Evolutionary conservation across 257 asterid species (phyloP), one percentile per base, ranked within the genome.

Genomic region (Solanum neorickii): DNA sequence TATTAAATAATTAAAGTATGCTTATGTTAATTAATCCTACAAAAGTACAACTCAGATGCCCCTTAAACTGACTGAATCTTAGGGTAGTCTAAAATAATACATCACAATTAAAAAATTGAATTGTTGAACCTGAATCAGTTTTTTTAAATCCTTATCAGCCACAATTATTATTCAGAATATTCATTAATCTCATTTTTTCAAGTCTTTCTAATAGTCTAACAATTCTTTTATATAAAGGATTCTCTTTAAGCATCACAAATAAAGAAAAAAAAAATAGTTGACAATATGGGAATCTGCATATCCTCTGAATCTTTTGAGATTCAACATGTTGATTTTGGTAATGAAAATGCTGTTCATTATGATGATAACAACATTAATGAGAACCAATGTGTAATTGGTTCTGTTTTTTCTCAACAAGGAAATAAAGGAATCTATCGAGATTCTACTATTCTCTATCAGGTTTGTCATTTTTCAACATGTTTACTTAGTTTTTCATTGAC

Each of bases 381-480:
- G 82, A 87, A 86, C 84, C 85, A 91, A 85, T 87, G 76, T 12
- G 41, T 52, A 52, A 16, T 92, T 89, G 98, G 94, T 44, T 96
- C 99, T 70, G 82, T 91, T 78, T 87, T 89, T 87, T 94, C 98
- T 87, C 91, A 90, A 60, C 88, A 90, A 88, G 98, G 98, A 56
- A 90, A 90, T 89, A 96, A 96, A 90, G 98, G 97, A 49, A 7
- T 88, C 23, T 94, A 95, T 33, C 99, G 95, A 92, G 98, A 96
- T 89, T 90, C 91, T 90, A 94, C 96, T 29, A 89, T 95, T 89
- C 92, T 96, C 82, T 93, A 85, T 68, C 93, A 94, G 98, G 98
- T 94, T 82, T n/a, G n/a, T 84, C 4, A 29, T 18, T 12, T 27
- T 1, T 7, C 20, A 68, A 68, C 31, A 74, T 37, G 31, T 74